Evolutionary conservation across 805 yeast species (phyloP).

Genomic region (Lipomyces lipofer): DNA sequence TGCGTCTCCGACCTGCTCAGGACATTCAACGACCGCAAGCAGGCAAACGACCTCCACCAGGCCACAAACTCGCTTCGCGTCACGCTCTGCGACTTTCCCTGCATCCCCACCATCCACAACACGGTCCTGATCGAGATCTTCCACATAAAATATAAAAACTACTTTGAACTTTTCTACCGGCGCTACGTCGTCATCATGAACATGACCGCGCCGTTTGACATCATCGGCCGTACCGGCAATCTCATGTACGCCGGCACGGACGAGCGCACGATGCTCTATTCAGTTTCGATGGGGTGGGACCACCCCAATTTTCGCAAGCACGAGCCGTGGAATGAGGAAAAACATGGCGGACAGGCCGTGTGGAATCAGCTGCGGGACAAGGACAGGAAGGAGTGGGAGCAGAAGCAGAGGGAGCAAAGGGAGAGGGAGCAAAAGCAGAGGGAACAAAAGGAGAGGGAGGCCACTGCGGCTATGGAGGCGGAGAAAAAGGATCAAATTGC

Average conservation of each 20-base stretch:
- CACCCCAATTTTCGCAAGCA: constrained; percentile 4
- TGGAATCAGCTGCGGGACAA: constrained; percentile 19
- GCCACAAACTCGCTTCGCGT: constrained; percentile 22
- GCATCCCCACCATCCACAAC: constrained; percentile 28
- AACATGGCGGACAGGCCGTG: constrained; percentile 14
- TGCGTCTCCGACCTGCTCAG: constrained; percentile 1
- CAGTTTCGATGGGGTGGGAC: constrained; percentile 24
- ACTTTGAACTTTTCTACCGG: constrained; percentile 13
- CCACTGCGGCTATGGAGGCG: neutral
- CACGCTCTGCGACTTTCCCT: constrained; percentile 26
- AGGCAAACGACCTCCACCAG: constrained; percentile 19
- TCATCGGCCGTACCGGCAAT: constrained; percentile 20
- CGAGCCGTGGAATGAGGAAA: constrained; percentile 16
- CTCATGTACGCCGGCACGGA: constrained; percentile 18
- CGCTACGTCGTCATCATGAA: constrained; percentile 23
- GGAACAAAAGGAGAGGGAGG: no score
- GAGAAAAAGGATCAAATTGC: neutral
- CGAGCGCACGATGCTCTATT: constrained; percentile 14
- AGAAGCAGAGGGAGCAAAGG: no score
- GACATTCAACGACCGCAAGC: neutral
- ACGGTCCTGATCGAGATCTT: constrained; percentile 20
- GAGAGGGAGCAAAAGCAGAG: no score
- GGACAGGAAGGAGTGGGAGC: constrained; percentile 7
- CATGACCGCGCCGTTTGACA: constrained; percentile 25
- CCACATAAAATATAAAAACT: constrained; percentile 20